Percentiles rank a stretch among this genome's conserved stretches.
Conservation (phyloP, 352 stramenopile genomes). For the Blastocystis sp. region DNA sequence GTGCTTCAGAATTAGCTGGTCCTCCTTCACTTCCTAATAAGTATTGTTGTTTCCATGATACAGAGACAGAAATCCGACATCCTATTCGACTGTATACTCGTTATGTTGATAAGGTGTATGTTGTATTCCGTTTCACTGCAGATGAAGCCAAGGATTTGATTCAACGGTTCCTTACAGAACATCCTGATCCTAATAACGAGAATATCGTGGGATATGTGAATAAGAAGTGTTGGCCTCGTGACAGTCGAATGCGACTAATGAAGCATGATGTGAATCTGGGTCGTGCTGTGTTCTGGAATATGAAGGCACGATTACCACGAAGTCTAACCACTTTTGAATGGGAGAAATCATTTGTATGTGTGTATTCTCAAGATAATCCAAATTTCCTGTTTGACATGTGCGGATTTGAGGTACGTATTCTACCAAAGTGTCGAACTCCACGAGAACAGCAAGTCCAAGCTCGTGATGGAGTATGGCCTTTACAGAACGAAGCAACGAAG, state of each 20-base stretch:
- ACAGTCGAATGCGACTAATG: conserved; percentile 96
- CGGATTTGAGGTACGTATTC: conserved; percentile 92
- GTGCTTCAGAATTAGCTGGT: conserved; percentile 93
- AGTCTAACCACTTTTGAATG: conserved; percentile 97
- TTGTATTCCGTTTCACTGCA: conserved; percentile 94
- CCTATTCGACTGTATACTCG: conserved; percentile 98
- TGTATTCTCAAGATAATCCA: conserved; percentile 98
- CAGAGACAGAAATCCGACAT: conserved; percentile 87
- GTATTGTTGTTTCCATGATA: conserved; percentile 94
- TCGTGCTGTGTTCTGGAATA: conserved; percentile 97
- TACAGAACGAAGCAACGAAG: conserved; percentile 98
- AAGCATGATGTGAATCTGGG: conserved; percentile 99
- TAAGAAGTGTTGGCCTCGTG: conserved; percentile 98
- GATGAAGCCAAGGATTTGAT: conserved; percentile 96
- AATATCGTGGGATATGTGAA: conserved; percentile 99
- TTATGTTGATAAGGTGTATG: conserved; percentile 98
- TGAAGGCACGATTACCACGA: conserved; percentile 95
- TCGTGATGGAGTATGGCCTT: conserved; percentile 97
- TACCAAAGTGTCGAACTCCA: conserved; percentile 81
- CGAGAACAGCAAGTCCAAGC: conserved; percentile 82
- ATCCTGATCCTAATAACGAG: conserved; percentile 99
- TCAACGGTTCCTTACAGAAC: conserved; percentile 90
- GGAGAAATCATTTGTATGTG: conserved; percentile 97
- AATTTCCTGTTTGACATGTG: conserved; percentile 99
- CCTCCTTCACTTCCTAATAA: conserved; percentile 92